These are phyloP conservation scores for Podaxis sp. DNA, from an alignment of 768 basidiomycete genomes.

Conservation along the genomic window DNA sequence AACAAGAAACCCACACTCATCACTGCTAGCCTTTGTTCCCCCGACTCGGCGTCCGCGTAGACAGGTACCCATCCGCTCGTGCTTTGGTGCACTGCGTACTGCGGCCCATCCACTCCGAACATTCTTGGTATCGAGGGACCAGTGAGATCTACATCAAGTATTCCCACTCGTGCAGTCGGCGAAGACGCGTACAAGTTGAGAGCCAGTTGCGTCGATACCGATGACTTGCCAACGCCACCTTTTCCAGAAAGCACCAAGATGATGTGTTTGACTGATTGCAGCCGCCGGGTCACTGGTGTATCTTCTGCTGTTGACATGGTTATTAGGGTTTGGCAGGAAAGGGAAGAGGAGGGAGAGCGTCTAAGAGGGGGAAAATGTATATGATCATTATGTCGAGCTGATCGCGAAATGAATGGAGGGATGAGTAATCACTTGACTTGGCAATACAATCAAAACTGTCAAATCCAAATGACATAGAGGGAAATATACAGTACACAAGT, in stretches of 20 bases:
- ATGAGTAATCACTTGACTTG: conserved; percentile 20
- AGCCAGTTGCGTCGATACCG: conserved; percentile 88
- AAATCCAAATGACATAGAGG: not conserved
- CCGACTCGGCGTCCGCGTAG: conserved; percentile 77
- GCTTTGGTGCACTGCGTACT: conserved; percentile 84
- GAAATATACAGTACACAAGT: not conserved
- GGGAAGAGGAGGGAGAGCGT: not conserved
- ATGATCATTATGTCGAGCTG: conserved; percentile 10
- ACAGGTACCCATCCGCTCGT: conserved; percentile 98
- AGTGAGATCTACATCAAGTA: conserved; percentile 92
- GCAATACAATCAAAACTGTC: conserved; percentile 15
- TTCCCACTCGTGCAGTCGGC: conserved; percentile 72
- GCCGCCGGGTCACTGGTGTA: conserved; percentile 66
- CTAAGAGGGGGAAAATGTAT: not conserved
- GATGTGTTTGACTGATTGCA: conserved; percentile 76
- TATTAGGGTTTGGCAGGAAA: not conserved
- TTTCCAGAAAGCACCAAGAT: conserved; percentile 95
- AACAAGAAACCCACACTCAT: conserved; percentile 98
- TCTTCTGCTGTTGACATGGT: conserved; percentile 37
- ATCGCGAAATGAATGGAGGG: not conserved
- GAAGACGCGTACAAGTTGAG: conserved; percentile 77
- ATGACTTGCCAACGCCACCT: conserved; percentile 99
- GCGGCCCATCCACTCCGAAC: conserved; percentile 78
- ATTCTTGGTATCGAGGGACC: conserved; percentile 95
- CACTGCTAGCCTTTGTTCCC: conserved; percentile 67